phyloP scores from a whole-genome alignment of 805 yeast species.

The Cyberlindnera mrakii region DNA sequence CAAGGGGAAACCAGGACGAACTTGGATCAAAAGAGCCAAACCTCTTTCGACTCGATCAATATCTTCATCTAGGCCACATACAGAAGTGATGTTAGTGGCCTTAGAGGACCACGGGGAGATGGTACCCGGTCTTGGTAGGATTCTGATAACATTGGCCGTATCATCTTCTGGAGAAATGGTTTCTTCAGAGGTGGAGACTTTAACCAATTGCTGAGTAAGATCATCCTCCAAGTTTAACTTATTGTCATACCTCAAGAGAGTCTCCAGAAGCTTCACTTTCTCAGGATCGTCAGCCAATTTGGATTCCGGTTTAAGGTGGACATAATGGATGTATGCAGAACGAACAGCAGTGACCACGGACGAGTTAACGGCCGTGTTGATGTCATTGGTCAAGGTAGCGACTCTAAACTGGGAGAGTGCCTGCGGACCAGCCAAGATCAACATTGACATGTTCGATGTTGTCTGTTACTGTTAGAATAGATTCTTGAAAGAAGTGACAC shows the following conservation, averaged over 20 bases:
- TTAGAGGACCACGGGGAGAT: constrained; percentile 99
- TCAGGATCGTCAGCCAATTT: constrained; percentile 22
- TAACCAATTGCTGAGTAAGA: constrained; percentile 35
- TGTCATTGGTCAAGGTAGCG: constrained; percentile 60
- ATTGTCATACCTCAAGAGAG: constrained; percentile 69
- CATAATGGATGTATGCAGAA: constrained; percentile 76
- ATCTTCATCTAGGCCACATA: constrained; percentile 70
- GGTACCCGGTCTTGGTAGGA: constrained; percentile 91
- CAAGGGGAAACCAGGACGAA: constrained; percentile 66
- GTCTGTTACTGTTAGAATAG: neutral
- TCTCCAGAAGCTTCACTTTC: constrained; percentile 45
- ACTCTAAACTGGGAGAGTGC: constrained; percentile 88
- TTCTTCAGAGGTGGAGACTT: constrained; percentile 27
- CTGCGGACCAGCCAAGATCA: constrained; percentile 76
- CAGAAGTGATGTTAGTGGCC: constrained; percentile 90
- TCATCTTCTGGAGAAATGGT: constrained; percentile 28
- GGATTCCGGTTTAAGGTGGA: constrained; percentile 43
- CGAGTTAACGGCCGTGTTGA: constrained; percentile 61
- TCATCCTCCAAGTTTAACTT: constrained; percentile 49
- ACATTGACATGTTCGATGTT: constrained; percentile 30
- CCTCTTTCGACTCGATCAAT: constrained; percentile 92
- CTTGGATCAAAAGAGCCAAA: constrained; percentile 62
- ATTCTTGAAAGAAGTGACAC: too few species aligned
- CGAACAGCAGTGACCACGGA: constrained; percentile 65
- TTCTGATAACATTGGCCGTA: constrained; percentile 57